A percentile compares a stretch with the other conserved stretches of the same genome.
These are phyloP conservation scores for Heterobasidion annosum DNA, from an alignment of 1,284 basidiomycete species.

Conservation along the genomic window DNA sequence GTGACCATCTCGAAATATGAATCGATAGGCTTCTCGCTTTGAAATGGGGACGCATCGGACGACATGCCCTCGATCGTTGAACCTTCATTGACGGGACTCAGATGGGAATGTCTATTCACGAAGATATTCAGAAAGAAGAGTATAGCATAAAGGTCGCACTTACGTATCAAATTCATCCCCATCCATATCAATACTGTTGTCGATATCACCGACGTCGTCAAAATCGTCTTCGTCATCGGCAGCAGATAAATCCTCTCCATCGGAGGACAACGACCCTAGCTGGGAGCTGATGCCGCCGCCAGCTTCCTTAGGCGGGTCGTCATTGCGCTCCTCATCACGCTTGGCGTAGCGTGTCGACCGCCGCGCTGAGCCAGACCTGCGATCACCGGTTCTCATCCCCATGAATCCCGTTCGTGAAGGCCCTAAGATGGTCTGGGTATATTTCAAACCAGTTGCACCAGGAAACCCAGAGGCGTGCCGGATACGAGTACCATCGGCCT, in stretches of 20 bases:
- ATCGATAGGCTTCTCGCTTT: constrained; percentile 19
- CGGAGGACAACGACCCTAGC: constrained; percentile 31
- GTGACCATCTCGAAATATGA: constrained; percentile 38
- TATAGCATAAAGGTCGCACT: constrained; percentile 18
- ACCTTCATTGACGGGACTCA: constrained; percentile 63
- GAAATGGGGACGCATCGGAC: constrained; percentile 14
- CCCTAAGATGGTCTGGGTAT: constrained; percentile 78
- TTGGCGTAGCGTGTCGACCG: constrained; percentile 13
- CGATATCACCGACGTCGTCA: constrained; percentile 38
- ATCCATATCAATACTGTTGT: constrained; percentile 50
- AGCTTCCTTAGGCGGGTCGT: background rate
- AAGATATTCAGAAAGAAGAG: constrained; percentile 30
- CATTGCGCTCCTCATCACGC: background rate
- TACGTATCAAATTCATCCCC: constrained; percentile 71
- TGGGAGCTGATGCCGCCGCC: background rate
- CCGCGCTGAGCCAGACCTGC: constrained; percentile 21
- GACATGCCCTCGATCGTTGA: constrained; percentile 19
- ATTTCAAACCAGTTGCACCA: constrained; percentile 58
- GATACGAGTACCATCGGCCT: constrained; percentile 27
- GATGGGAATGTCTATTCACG: constrained; percentile 38
- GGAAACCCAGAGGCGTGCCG: constrained; percentile 39
- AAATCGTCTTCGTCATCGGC: constrained; percentile 50
- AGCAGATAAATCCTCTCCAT: constrained; percentile 31
- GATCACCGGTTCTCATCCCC: constrained; percentile 23
- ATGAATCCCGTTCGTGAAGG: constrained; percentile 22